Percentiles rank a stretch among this genome's conserved stretches.
phyloP scores from a whole-genome alignment of 768 basidiomycete genomes.

The Termitomyces sp. region DNA sequence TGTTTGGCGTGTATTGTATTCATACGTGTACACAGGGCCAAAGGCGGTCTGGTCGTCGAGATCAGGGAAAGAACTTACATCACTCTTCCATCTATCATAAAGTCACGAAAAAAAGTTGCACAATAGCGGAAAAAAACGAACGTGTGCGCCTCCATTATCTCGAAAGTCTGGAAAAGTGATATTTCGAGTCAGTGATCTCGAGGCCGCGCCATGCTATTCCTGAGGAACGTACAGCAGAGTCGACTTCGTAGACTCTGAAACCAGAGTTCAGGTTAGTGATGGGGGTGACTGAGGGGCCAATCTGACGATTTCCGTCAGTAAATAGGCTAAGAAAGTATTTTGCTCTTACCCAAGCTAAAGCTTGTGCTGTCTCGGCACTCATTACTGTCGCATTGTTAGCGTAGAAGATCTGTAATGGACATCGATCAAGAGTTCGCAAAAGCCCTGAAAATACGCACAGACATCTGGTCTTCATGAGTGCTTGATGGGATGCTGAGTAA shows the following conservation, averaged over 20 bases:
- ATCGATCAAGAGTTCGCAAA: neutral
- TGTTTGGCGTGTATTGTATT: slow-evolving; percentile 68
- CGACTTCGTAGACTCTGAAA: slow-evolving; percentile 71
- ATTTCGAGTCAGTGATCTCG: neutral
- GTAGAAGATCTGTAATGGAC: slow-evolving; percentile 57
- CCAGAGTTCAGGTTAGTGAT: slow-evolving; percentile 71
- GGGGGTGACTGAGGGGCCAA: slow-evolving; percentile 69
- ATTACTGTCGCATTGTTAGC: slow-evolving; percentile 65
- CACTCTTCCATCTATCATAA: slow-evolving; percentile 53
- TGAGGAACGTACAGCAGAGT: slow-evolving; percentile 50
- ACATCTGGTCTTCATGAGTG: slow-evolving; percentile 71
- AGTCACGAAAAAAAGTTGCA: neutral
- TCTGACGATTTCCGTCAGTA: slow-evolving; percentile 32
- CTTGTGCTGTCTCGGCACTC: slow-evolving; percentile 52
- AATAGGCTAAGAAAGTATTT: neutral
- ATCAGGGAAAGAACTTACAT: slow-evolving; percentile 55
- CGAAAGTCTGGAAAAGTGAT: slow-evolving; percentile 53
- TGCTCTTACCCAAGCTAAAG: slow-evolving; percentile 38
- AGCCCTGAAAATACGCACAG: slow-evolving; percentile 32
- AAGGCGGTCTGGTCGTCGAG: slow-evolving; percentile 53
- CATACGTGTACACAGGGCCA: slow-evolving; percentile 63
- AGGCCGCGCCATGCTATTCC: neutral
- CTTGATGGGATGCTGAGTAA: slow-evolving; percentile 16
- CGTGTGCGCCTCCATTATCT: slow-evolving; percentile 77
- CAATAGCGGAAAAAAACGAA: slow-evolving; percentile 29